Evolutionary conservation across 345 rosid species (phyloP).

Genomic region (Isatis tinctoria): DNA sequence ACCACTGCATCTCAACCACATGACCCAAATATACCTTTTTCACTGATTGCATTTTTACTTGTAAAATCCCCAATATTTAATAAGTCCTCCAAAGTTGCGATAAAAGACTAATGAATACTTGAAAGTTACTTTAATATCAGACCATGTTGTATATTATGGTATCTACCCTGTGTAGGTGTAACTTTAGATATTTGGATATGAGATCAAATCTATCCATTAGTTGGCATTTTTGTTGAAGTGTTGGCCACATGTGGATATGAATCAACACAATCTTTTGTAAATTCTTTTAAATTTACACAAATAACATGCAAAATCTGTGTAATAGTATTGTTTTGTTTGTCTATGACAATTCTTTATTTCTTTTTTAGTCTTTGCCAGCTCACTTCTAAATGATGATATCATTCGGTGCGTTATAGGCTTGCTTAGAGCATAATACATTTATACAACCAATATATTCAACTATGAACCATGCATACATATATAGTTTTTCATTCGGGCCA

Average conservation of each 20-base stretch:
- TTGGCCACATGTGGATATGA: constrained; percentile 17
- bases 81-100: background rate
- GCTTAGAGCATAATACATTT: background rate
- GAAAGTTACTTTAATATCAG: background rate
- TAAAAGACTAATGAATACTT: background rate
- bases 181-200: background rate
- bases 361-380: background rate
- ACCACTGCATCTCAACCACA: background rate
- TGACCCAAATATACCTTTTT: background rate
- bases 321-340: background rate
- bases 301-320: constrained; percentile 13
- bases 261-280: background rate
- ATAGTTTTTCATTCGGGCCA: background rate
- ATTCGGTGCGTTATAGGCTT: background rate
- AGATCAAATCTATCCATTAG: background rate
- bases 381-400: background rate
- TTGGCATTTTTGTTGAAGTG: background rate
- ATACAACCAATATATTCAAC: background rate
- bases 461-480: background rate
- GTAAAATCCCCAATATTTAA: background rate
- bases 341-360: background rate
- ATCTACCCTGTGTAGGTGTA: background rate
- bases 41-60: background rate
- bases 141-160: background rate
- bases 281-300: background rate